Evolutionary conservation across 768 basidiomycete species (phyloP), one percentile per base, ranked within the genome.

Genomic region (Psilocybe cubensis): DNA sequence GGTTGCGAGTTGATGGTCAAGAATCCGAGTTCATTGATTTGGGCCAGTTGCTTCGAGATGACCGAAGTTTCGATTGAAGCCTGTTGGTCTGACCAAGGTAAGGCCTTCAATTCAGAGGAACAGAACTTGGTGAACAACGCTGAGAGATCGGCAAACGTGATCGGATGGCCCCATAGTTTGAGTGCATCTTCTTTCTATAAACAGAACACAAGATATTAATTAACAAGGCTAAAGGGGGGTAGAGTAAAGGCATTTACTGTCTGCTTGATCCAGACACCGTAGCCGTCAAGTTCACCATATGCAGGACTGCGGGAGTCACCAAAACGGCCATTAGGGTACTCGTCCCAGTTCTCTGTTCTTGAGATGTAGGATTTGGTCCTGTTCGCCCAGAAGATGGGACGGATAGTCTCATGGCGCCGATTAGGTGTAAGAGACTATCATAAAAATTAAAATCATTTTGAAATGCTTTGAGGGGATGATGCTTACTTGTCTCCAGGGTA

Each of bases 381-480:
- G 76, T 99, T 98, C 11, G 97, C 94, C 96, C 96, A 98, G 79
- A 98, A 98, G 68, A 99, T 98, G 3, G 97, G 97, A 29, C 97
- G 89, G 61, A 96, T 98, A 46, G 84, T 89, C 74, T 99, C 97
- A 62, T 86, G 80, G 48, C 96, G 89, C 56, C 97, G 83, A 68
- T 83, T 92, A 18, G 96, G 94, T 2, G 96, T 98, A 63, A 98
- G 90, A 18, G 88, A 94, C 91, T 94, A 67, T 14, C 52, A 41
- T n/a, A 51, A 51, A n/a, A 40, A 55, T 63, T 47, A 54, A 1
- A 25, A 48, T 14, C 42, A 47, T 3, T 35, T 24, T 17, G 14
- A 35, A 50, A 3, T 98, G 89, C 17, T 94, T 66, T 14, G 48
- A 45, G 33, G n/a, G 40, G 21, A 24, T 25, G 10, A 17, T 4